Conservation (phyloP, 2,329 filamentous ascomycete species). For the Monascus ruber region DNA sequence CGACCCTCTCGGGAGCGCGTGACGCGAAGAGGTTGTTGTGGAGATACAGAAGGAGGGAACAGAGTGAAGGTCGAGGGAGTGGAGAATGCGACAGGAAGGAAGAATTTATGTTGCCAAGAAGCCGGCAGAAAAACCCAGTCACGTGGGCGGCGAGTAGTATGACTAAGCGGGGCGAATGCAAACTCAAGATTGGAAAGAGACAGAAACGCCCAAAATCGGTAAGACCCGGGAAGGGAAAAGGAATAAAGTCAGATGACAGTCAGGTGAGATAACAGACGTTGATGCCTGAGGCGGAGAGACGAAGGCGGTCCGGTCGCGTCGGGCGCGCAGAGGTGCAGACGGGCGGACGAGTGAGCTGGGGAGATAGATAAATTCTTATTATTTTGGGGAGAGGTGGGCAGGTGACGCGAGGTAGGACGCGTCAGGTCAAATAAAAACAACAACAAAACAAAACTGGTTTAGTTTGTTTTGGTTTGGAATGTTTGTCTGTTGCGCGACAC, state of each 20-base stretch:
- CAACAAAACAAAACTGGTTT: not conserved
- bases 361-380: too few relatives aligned
- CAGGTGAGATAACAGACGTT: constrained; percentile 4
- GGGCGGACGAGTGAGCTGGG: not conserved
- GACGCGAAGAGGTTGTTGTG: not conserved
- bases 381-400: not conserved
- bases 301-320: constrained; percentile 4
- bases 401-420: constrained; percentile 2
- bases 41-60: constrained; percentile 11
- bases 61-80: constrained; percentile 16
- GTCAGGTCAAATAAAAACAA: constrained; percentile 3
- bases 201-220: constrained; percentile 5
- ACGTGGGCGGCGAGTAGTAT: constrained; percentile 23
- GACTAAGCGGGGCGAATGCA: constrained; percentile 12
- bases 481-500: constrained; percentile 6
- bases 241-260: constrained; percentile 9
- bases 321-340: not conserved
- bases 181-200: constrained; percentile 5
- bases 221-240: not conserved
- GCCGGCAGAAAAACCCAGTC: constrained; percentile 15
- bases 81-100: constrained; percentile 28
- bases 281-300: not conserved
- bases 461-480: not conserved
- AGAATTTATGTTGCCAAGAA: constrained; percentile 36
- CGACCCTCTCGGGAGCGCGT: too few relatives aligned